Conservation (phyloP, 2,329 filamentous ascomycete species). For the Botryosphaeria dothidea region DNA sequence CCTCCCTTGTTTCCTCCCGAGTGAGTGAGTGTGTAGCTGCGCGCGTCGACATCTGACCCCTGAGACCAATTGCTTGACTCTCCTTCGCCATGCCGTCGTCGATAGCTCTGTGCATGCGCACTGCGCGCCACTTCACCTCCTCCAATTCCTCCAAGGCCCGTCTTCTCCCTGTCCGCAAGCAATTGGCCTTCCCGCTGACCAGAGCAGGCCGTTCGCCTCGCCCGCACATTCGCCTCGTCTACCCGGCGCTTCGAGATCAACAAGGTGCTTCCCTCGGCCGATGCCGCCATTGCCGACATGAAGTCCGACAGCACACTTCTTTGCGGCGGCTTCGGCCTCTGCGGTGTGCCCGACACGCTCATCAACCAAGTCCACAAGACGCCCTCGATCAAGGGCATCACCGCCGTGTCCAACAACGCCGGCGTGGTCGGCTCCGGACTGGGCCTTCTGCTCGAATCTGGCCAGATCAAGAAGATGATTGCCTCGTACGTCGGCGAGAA, state of each 20-base stretch:
- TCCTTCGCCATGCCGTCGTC: conserved; percentile 8
- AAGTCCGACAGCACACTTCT: conserved; percentile 38
- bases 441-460: conserved; percentile 66
- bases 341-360: conserved; percentile 40
- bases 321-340: conserved; percentile 41
- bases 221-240: conserved; percentile 39
- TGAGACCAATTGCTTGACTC: neutral
- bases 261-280: conserved; percentile 40
- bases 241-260: conserved; percentile 36
- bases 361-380: conserved; percentile 41
- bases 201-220: conserved; percentile 24
- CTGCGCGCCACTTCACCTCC: conserved; percentile 13
- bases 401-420: conserved; percentile 80
- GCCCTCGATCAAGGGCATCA: conserved; percentile 56
- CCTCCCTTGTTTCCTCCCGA: neutral
- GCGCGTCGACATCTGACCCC: neutral
- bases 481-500: conserved; percentile 77
- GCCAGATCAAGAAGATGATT: conserved; percentile 71
- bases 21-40: neutral
- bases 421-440: conserved; percentile 70
- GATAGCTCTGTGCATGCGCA: conserved; percentile 17
- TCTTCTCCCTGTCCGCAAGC: neutral
- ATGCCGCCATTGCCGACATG: conserved; percentile 41
- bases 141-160: conserved; percentile 15
- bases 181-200: neutral